Conservation (phyloP, 176 grass and related monocot genomes). For the Secale cereale region DNA sequence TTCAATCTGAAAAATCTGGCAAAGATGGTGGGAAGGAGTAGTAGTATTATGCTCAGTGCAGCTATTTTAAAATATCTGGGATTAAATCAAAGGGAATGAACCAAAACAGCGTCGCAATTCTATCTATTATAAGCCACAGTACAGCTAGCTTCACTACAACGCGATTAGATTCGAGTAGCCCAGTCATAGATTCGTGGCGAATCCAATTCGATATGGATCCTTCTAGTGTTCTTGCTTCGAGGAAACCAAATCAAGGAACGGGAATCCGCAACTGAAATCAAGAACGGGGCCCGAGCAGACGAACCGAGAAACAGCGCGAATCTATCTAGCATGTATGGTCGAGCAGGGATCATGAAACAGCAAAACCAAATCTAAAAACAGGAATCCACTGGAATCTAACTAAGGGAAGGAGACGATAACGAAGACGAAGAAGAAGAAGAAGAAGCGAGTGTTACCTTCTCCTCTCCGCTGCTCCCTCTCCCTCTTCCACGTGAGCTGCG, state of each 20-base stretch:
- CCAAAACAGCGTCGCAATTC: not conserved
- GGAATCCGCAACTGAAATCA: not conserved
- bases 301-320: not conserved
- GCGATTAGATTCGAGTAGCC: not conserved
- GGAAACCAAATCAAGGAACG: not conserved
- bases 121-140: not conserved
- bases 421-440: not conserved
- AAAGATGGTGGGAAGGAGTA: not conserved
- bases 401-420: not conserved
- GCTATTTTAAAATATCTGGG: not conserved
- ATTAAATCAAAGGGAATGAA: not conserved
- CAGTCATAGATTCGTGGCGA: not conserved
- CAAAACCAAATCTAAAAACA: not conserved
- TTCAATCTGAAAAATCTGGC: not conserved
- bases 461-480: not conserved
- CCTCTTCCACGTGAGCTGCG: conserved; percentile 8
- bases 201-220: not conserved
- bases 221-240: not conserved
- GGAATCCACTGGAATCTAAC: not conserved
- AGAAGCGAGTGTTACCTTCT: not conserved
- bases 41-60: not conserved
- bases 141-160: not conserved
- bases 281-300: not conserved
- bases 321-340: not conserved
- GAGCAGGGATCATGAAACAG: not conserved